These are phyloP conservation scores for Microcera coccophila DNA, from an alignment of 2,329 filamentous ascomycete genomes.

Conservation along the genomic window DNA sequence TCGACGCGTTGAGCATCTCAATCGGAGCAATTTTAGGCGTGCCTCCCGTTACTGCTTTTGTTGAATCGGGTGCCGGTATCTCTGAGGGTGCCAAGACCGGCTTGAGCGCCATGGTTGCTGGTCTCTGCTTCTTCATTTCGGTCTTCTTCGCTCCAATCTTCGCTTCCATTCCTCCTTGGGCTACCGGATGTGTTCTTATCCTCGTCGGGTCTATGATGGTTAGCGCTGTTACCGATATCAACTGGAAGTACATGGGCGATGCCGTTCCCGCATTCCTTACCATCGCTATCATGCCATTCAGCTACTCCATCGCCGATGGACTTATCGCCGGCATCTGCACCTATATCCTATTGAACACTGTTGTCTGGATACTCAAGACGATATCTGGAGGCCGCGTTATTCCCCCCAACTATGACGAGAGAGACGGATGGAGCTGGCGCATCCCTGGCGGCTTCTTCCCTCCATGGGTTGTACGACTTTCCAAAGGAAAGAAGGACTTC, in stretches of 20 bases:
- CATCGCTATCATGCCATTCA: slow-evolving; percentile 83
- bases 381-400: slow-evolving; percentile 64
- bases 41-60: slow-evolving; percentile 80
- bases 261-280: slow-evolving; percentile 81
- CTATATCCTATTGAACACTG: slow-evolving; percentile 71
- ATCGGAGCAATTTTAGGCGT: slow-evolving; percentile 75
- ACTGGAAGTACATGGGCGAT: slow-evolving; percentile 84
- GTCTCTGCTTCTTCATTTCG: slow-evolving; percentile 79
- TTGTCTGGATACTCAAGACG: slow-evolving; percentile 66
- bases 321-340: slow-evolving; percentile 75
- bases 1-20: slow-evolving; percentile 74
- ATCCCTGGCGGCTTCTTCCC: slow-evolving; percentile 72
- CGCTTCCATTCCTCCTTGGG: slow-evolving; percentile 84
- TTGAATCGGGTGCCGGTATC: slow-evolving; percentile 87
- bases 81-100: slow-evolving; percentile 83
- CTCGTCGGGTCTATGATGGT: slow-evolving; percentile 89
- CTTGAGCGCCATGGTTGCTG: slow-evolving; percentile 73
- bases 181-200: slow-evolving; percentile 81
- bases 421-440: slow-evolving; percentile 77
- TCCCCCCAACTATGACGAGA: slow-evolving; percentile 69
- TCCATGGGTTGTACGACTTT: slow-evolving; percentile 64
- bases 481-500: slow-evolving; percentile 67
- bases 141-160: slow-evolving; percentile 91
- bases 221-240: slow-evolving; percentile 73
- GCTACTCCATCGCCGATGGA: slow-evolving; percentile 83